Evolutionary conservation across 1,284 basidiomycete genomes (phyloP).

Genomic region (Ganoderma sinense): DNA sequence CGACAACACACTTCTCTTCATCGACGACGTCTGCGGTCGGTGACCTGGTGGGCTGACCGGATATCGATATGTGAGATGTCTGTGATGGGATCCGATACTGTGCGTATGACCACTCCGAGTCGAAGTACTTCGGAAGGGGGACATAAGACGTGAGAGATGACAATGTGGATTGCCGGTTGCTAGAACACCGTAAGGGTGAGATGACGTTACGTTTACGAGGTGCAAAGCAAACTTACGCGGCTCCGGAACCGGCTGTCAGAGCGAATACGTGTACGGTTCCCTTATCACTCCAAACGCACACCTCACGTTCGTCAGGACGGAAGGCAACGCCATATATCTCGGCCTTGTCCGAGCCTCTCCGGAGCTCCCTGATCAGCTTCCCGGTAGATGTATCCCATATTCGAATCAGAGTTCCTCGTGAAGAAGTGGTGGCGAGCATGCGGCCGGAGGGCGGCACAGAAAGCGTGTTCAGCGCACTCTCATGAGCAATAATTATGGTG

Average conservation of each 20-base stretch:
- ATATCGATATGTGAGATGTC: slow-evolving; percentile 80
- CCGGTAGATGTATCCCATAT: slow-evolving; percentile 88
- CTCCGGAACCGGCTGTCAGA: slow-evolving; percentile 65
- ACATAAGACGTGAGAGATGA: slow-evolving; percentile 80
- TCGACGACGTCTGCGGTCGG: slow-evolving; percentile 72
- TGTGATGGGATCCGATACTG: slow-evolving; percentile 91
- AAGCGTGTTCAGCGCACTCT: slow-evolving; percentile 80
- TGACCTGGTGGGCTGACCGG: slow-evolving; percentile 61
- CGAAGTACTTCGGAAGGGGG: slow-evolving; percentile 91
- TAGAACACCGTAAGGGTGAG: slow-evolving; percentile 36
- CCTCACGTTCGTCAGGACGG: slow-evolving; percentile 78
- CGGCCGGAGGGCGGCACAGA: slow-evolving; percentile 82
- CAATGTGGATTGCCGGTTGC: slow-evolving; percentile 83
- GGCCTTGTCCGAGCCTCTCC: slow-evolving; percentile 90
- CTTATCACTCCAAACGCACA: slow-evolving; percentile 96
- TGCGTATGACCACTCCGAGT: slow-evolving; percentile 93
- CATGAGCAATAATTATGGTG: slow-evolving; percentile 89
- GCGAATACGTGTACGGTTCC: slow-evolving; percentile 94
- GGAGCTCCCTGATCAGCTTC: slow-evolving; percentile 81
- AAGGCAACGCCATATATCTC: slow-evolving; percentile 91
- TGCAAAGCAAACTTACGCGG: slow-evolving; percentile 59
- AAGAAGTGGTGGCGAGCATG: slow-evolving; percentile 86
- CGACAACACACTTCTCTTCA: slow-evolving; percentile 86
- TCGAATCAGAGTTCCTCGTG: slow-evolving; percentile 86
- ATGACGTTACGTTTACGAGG: background rate